Base-by-base conservation (phyloP, 768 basidiomycete species). In the Suillus americanus region DNA sequence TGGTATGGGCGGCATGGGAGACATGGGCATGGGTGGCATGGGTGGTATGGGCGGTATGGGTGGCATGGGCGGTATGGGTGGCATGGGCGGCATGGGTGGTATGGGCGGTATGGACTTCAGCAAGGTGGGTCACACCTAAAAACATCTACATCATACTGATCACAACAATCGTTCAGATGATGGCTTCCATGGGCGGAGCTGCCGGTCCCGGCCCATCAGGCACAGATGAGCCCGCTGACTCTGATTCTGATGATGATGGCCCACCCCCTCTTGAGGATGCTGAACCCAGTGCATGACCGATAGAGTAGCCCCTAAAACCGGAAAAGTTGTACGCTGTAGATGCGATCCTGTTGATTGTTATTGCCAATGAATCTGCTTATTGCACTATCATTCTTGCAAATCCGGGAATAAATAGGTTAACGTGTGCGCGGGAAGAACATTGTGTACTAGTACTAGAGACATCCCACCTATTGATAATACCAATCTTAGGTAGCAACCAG, bases 191-290 rank as follows among this genome's bases (percentile, higher is more conserved):
- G 75, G 73, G 73, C 28, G 68, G 63, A 28, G 68, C 64, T 35
- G 68, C 59, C 23, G 77, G 73, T 57, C 67, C 68, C 40, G 20
- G 38, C 30, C 0, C 43, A 20, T 35, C 54, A 23, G 62, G 37
- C 30, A 48, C 23, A 28, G 73, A 50, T 33, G 79, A 67, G 3
- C 12, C 53, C 28, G 80, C 74, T 23, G 82, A 71, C 6, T 74
- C 72, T 43, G 81, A 82, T 40, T 70, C 67, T 18, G 72, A 80
- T 7, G 88, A 87, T 57, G 90, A 88, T 48, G 90, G 87, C 60
- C 91, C 91, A 63, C 92, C 92, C 60, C 90, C 92, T 69, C 88
- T 94, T 55, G 92, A 94, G 79, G 86, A 88, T n/a, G 81, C 80
- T 37, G 83, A 85, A 70, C 72, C 79, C 25, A 16, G 37, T 38